These are phyloP conservation scores for Babesia bigemina DNA, from an alignment of 169 alveolate genomes.

Conservation along the genomic window DNA sequence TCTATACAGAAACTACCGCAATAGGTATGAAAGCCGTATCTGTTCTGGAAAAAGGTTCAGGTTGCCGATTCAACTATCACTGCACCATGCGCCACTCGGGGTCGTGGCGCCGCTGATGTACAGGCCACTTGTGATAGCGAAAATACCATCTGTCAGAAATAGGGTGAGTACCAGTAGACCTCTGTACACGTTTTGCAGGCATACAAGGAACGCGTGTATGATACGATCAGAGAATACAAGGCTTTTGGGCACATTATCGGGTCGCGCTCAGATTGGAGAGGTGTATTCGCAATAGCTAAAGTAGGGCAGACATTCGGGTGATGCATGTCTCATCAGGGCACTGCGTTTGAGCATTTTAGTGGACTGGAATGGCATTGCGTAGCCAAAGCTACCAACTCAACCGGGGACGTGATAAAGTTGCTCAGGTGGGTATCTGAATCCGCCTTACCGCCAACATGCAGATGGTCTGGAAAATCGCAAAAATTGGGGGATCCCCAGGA, in stretches of 20 bases:
- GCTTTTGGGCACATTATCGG: constrained; percentile 54
- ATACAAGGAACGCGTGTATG: not conserved
- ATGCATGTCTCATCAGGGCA: constrained; percentile 20
- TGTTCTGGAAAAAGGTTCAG: not conserved
- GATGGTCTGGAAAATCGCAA: constrained; percentile 60
- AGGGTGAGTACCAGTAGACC: not conserved
- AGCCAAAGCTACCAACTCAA: constrained; percentile 45
- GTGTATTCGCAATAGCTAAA: constrained; percentile 59
- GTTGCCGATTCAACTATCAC: constrained; percentile 25
- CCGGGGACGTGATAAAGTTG: constrained; percentile 34
- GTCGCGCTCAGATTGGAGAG: constrained; percentile 67
- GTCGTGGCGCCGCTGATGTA: constrained; percentile 36
- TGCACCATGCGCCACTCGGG: constrained; percentile 41
- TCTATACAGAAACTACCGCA: not conserved
- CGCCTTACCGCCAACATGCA: not conserved
- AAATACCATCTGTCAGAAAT: constrained; percentile 36
- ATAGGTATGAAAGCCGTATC: constrained; percentile 14
- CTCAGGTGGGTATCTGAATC: constrained; percentile 19
- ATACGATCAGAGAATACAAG: constrained; percentile 29
- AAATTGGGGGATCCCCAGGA: constrained; percentile 39
- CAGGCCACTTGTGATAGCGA: constrained; percentile 37
- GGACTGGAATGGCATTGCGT: constrained; percentile 65
- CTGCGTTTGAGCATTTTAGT: constrained; percentile 44
- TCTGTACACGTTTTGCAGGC: not conserved
- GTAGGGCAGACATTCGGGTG: not conserved